phyloP scores from a whole-genome alignment of 2,329 filamentous ascomycete genomes.

The Xylaria sp. region DNA sequence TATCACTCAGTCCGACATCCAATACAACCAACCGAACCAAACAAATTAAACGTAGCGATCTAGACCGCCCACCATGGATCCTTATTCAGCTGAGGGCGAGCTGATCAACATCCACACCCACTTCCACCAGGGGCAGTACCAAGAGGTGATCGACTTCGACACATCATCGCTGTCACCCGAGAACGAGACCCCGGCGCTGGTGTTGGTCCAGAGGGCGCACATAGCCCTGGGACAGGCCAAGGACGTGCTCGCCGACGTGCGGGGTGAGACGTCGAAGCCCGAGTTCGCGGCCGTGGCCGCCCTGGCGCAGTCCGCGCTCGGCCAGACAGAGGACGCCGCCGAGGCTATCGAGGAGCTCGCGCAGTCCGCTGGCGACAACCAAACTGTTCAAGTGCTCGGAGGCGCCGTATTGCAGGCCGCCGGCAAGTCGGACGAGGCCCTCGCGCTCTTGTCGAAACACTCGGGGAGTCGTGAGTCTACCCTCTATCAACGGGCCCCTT shows the following conservation, averaged over 20 bases:
- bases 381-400: conserved; percentile 78
- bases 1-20: background rate
- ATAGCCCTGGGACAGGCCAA: conserved; percentile 81
- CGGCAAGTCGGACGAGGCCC: conserved; percentile 83
- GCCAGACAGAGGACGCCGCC: conserved; percentile 67
- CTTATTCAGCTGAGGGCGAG: conserved; percentile 73
- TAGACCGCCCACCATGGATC: conserved; percentile 59
- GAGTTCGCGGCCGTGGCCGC: conserved; percentile 79
- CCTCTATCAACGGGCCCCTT: background rate
- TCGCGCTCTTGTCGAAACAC: conserved; percentile 79
- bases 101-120: conserved; percentile 73
- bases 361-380: conserved; percentile 71
- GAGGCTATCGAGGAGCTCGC: conserved; percentile 70
- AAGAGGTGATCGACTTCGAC: conserved; percentile 85
- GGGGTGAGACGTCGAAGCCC: conserved; percentile 63
- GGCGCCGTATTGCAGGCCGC: conserved; percentile 82
- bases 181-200: conserved; percentile 76
- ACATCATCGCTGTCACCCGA: conserved; percentile 76
- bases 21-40: background rate
- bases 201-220: conserved; percentile 81
- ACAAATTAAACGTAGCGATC: background rate
- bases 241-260: conserved; percentile 72
- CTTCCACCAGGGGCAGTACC: conserved; percentile 83
- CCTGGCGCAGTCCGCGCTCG: conserved; percentile 70
- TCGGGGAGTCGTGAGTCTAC: conserved; percentile 77